Percentiles rank a stretch among this genome's conserved stretches.
Conservation (phyloP, 345 rosid genomes). For the Bruguiera gymnorhiza region DNA sequence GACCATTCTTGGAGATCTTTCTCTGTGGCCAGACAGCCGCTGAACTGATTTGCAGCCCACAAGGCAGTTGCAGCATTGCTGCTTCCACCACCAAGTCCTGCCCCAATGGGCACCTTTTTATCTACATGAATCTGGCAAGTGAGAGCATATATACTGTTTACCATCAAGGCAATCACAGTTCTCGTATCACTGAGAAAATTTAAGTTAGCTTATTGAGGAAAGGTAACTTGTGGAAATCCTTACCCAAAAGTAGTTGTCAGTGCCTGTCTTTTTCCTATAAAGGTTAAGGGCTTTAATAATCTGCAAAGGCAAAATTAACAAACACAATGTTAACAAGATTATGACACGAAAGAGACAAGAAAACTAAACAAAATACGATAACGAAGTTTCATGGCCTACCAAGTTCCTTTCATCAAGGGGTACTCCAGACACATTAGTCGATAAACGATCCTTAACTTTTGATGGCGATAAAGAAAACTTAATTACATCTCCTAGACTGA, state of each 20-base stretch:
- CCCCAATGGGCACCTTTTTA: constrained; percentile 88
- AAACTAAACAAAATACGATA: background rate
- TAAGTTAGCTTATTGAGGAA: background rate
- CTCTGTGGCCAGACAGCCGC: constrained; percentile 67
- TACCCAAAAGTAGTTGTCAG: constrained; percentile 81
- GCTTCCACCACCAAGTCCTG: constrained; percentile 98
- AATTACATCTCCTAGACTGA: constrained; percentile 80
- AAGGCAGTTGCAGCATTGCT: constrained; percentile 98
- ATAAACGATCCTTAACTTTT: constrained; percentile 64
- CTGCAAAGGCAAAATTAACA: constrained; percentile 39
- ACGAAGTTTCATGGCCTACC: constrained; percentile 28
- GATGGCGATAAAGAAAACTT: constrained; percentile 91
- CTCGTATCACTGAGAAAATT: background rate
- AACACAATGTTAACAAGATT: background rate
- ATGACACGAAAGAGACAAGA: background rate
- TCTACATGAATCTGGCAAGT: constrained; percentile 73
- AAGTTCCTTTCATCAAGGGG: constrained; percentile 81
- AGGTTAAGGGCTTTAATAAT: constrained; percentile 92
- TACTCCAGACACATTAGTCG: constrained; percentile 77
- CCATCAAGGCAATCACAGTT: background rate
- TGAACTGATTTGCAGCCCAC: constrained; percentile 96
- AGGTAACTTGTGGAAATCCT: constrained; percentile 2
- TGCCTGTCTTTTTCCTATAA: constrained; percentile 82
- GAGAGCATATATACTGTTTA: constrained; percentile 3
- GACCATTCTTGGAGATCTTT: constrained; percentile 97